phyloP scores from a whole-genome alignment of 129 eudicot genomes.

The Centella asiatica region DNA sequence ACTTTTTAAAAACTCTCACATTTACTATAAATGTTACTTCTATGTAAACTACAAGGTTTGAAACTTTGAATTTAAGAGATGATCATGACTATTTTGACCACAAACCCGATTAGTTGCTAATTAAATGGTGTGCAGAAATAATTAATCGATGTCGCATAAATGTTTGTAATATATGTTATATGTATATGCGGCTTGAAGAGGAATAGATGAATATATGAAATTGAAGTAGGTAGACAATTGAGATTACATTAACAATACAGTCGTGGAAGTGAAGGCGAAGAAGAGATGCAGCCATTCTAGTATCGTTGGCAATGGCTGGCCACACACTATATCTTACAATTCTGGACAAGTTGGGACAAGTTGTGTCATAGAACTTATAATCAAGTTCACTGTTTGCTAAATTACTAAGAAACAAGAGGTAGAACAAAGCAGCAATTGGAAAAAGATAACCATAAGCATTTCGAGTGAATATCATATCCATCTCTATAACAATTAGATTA shows the following conservation, averaged over 20 bases:
- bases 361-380: constrained; percentile 38
- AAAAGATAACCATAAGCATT: constrained; percentile 8
- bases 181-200: no score
- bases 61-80: no score
- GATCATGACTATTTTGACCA: no score
- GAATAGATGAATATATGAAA: background rate
- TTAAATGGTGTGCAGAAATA: no score
- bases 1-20: no score
- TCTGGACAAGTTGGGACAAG: constrained; percentile 59
- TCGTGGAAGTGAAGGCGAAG: constrained; percentile 83
- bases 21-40: no score
- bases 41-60: no score
- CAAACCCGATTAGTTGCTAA: no score
- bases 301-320: constrained; percentile 69
- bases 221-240: background rate
- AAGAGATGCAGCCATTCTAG: constrained; percentile 80
- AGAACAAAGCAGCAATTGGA: constrained; percentile 15
- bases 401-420: constrained; percentile 34
- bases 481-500: background rate
- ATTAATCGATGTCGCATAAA: no score
- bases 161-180: no score
- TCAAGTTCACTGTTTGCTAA: constrained; percentile 54
- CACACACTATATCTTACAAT: constrained; percentile 50
- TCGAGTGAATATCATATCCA: constrained; percentile 23
- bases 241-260: constrained; percentile 61